phyloP scores from a whole-genome alignment of 2,329 filamentous ascomycete species.

The Aspergillus eucalypticola region DNA sequence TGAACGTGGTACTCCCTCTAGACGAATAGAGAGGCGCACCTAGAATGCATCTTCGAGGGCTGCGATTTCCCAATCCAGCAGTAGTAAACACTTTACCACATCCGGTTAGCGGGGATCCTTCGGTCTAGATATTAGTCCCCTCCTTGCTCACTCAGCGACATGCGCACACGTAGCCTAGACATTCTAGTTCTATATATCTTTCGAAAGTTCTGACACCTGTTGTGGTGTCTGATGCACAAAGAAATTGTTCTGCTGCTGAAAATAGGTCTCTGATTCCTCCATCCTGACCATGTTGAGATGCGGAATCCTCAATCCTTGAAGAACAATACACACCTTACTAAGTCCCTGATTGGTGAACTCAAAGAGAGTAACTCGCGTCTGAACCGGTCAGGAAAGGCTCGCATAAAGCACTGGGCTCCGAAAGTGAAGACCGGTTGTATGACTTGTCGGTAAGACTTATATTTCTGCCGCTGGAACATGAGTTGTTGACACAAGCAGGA shows the following conservation, averaged over 20 bases:
- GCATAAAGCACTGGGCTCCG: conserved; percentile 2
- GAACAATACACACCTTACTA: neutral
- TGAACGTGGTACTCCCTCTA: no score
- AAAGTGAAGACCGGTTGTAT: conserved; percentile 5
- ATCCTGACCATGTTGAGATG: neutral
- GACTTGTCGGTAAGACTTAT: conserved; percentile 2
- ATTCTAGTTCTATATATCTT: no score
- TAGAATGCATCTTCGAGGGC: no score
- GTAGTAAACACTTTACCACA: no score
- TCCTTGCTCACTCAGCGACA: no score
- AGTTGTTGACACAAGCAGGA: neutral
- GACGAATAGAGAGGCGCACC: no score
- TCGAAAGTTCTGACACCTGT: neutral
- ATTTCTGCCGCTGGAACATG: neutral
- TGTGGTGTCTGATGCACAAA: neutral
- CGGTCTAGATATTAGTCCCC: no score
- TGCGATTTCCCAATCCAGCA: no score
- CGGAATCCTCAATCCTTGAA: neutral
- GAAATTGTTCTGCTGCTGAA: neutral
- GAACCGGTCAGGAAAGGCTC: neutral
- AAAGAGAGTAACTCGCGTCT: neutral
- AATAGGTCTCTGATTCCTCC: neutral
- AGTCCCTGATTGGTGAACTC: neutral
- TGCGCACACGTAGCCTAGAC: no score
- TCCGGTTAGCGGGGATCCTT: no score